Conservation (phyloP, 805 yeast genomes). For the Maudiozyma saulgeensis region DNA sequence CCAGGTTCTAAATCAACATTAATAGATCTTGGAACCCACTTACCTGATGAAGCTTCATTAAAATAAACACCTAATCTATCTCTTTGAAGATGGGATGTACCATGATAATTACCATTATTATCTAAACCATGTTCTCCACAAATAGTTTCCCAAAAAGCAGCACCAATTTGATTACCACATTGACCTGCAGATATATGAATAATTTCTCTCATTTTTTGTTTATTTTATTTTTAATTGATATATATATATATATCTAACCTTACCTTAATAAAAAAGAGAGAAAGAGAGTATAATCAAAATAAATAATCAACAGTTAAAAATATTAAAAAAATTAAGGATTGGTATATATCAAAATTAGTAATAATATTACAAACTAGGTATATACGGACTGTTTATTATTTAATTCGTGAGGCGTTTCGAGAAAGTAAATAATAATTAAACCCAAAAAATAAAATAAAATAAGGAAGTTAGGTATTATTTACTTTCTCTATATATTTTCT, state of each 20-base stretch:
- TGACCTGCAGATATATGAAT: conserved; percentile 96
- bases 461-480: no score
- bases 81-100: conserved; percentile 43
- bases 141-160: conserved; percentile 88
- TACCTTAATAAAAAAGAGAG: no score
- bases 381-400: no score
- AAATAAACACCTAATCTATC: conserved; percentile 71
- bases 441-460: no score
- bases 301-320: no score
- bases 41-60: conserved; percentile 77
- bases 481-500: no score
- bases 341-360: no score
- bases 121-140: conserved; percentile 84
- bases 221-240: neutral
- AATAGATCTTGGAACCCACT: conserved; percentile 90
- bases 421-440: no score
- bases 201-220: conserved; percentile 33
- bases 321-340: no score
- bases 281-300: no score
- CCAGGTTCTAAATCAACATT: conserved; percentile 92
- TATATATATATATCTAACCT: neutral
- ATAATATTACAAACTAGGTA: no score
- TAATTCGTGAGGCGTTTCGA: no score
- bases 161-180: conserved; percentile 98
- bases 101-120: conserved; percentile 63